A percentile compares a stretch with the other conserved stretches of the same genome.
Evolutionary conservation across 2,329 filamentous ascomycete genomes (phyloP).

Genomic region (Neurospora crassa): DNA sequence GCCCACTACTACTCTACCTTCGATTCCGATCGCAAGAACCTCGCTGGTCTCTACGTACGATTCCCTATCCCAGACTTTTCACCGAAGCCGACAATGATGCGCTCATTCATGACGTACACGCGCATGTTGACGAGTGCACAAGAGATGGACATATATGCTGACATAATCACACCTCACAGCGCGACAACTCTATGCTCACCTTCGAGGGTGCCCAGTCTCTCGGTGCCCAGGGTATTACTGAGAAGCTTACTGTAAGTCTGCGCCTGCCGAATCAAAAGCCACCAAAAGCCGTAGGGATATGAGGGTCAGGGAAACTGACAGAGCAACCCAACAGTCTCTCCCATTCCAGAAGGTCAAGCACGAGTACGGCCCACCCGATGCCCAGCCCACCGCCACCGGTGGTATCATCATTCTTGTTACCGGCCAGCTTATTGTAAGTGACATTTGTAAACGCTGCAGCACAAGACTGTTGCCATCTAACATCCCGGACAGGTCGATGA

Average conservation of each 20-base stretch:
- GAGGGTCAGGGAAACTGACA: conserved; percentile 11
- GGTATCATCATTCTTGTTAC: conserved; percentile 83
- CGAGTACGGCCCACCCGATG: conserved; percentile 66
- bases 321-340: conserved; percentile 45
- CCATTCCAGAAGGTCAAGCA: conserved; percentile 79
- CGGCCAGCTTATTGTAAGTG: conserved; percentile 67
- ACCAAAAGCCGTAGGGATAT: conserved; percentile 3
- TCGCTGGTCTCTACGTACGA: conserved; percentile 71
- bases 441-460: neutral
- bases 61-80: neutral
- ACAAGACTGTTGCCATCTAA: neutral
- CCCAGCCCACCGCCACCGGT: conserved; percentile 64
- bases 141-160: neutral
- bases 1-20: conserved; percentile 86
- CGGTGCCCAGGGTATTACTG: conserved; percentile 57
- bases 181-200: conserved; percentile 81
- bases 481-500: conserved; percentile 61
- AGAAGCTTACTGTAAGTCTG: conserved; percentile 67
- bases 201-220: conserved; percentile 66
- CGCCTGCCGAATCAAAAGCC: neutral
- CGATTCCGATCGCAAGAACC: conserved; percentile 56
- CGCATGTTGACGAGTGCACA: neutral
- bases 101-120: neutral
- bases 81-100: neutral
- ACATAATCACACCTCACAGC: conserved; percentile 36